Percentiles rank a stretch among this genome's conserved stretches.
phyloP scores from a whole-genome alignment of 352 stramenopile species.

The Sclerospora graminicola region DNA sequence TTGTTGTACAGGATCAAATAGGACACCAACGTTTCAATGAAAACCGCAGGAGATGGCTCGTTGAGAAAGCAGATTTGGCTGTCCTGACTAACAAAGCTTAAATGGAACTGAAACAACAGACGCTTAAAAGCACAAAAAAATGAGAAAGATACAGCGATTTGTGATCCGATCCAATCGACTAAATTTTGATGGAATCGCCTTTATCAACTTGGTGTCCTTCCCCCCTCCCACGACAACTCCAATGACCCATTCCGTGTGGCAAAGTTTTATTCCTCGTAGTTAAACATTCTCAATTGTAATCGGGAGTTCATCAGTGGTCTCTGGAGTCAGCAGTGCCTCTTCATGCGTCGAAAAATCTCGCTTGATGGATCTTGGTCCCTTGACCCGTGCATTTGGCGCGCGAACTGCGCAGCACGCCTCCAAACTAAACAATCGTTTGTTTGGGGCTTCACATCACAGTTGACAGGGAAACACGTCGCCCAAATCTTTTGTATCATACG shows the following conservation, averaged over 20 bases:
- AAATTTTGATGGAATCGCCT: conserved; percentile 54
- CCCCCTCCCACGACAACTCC: conserved; percentile 85
- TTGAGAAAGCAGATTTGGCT: no score
- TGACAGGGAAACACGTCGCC: no score
- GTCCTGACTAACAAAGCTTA: no score
- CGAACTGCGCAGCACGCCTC: conserved; percentile 44
- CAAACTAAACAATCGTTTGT: conserved; percentile 74
- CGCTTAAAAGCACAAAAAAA: conserved; percentile 68
- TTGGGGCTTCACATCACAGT: conserved; percentile 56
- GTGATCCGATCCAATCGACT: conserved; percentile 78
- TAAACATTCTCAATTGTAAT: conserved; percentile 84
- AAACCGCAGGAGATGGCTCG: no score
- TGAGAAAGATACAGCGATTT: conserved; percentile 73
- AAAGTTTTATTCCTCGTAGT: conserved; percentile 74
- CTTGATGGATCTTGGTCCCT: no score
- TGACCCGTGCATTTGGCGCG: conserved; percentile 1
- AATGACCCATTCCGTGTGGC: conserved; percentile 87
- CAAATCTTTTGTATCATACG: no score
- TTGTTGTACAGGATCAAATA: no score
- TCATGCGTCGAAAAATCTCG: no score
- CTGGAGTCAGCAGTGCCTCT: conserved; percentile 7
- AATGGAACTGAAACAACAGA: no score
- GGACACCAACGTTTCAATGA: no score
- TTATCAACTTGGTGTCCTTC: conserved; percentile 76
- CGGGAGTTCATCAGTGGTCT: conserved; percentile 36